phyloP scores from a whole-genome alignment of 2,329 filamentous ascomycete species.

The Cladophialophora exuberans region DNA sequence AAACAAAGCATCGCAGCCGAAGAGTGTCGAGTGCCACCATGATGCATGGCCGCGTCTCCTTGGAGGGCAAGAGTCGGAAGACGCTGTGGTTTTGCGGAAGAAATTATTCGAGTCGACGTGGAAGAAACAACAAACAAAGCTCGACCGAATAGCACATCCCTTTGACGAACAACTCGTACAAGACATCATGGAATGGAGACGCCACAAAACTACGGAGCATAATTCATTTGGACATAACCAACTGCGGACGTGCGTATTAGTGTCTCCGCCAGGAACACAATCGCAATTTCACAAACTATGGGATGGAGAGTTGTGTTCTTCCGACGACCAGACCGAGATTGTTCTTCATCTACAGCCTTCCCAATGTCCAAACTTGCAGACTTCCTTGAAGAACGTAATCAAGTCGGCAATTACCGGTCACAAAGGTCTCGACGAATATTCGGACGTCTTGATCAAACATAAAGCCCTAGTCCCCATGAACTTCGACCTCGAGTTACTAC shows the following conservation, averaged over 20 bases:
- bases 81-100: conserved; percentile 41
- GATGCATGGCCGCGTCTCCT: conserved; percentile 43
- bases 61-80: conserved; percentile 41
- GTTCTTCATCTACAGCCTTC: conserved; percentile 48
- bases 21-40: conserved; percentile 21
- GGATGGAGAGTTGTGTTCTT: conserved; percentile 1
- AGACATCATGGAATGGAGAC: conserved; percentile 35
- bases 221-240: conserved; percentile 1
- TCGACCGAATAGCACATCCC: conserved; percentile 44
- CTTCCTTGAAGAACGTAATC: conserved; percentile 51
- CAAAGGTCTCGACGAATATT: conserved; percentile 44
- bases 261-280: conserved; percentile 21
- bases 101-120: conserved; percentile 44
- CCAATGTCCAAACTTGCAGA: conserved; percentile 51
- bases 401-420: conserved; percentile 41
- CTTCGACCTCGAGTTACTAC: conserved; percentile 51
- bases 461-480: conserved; percentile 46
- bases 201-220: background rate
- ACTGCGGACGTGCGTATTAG: conserved; percentile 25
- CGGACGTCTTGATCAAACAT: conserved; percentile 43
- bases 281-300: conserved; percentile 17
- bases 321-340: conserved; percentile 7
- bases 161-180: conserved; percentile 45
- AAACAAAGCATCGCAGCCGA: conserved; percentile 45
- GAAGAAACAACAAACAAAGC: conserved; percentile 43